Base-by-base conservation (phyloP, 495 filamentous ascomycete genomes). In the Penicillium flavigenum region DNA sequence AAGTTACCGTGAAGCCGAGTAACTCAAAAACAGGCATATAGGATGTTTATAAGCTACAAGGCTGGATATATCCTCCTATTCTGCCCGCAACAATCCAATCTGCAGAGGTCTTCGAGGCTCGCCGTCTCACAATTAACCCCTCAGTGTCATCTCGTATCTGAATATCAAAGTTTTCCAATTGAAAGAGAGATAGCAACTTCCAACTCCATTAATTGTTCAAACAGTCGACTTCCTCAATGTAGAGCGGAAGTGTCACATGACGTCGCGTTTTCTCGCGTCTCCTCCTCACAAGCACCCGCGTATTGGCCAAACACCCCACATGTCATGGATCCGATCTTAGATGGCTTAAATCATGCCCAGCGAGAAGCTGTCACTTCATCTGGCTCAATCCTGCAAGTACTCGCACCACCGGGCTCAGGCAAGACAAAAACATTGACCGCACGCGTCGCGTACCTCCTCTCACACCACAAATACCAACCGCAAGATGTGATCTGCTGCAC, bases 351-450 rank as follows among this genome's bases (percentile, higher is more conserved):
- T 72, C 64, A 72, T 36, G 90, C 91, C 2, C 95, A 99, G 69
- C 79, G 80, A 47, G 80, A 81, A n/a, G 95, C 95, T 0, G 95
- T 98, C 45, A 88, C 86, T 27, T 96, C 88, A 5, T 78, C 83
- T 20, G 83, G 91, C 1, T 73, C 84, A 19, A 88, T 95, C 6
- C 76, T 98, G 4, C 95, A 96, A 57, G 93, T 98, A 32, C 86
- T 99, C 20, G 95, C 95, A 4, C 88, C 88, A 1, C 88, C 88
- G 26, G 88, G 88, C 27, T 90, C 88, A 36, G 95, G 95, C 26
- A 99, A 99, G 74, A 99, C 95, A 10, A 93, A 97, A 74, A 98
- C 95, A 4, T 81, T 99, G 36, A 98, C 93, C 0, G 88, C 95
- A 38, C 87, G 95, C 55, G 91, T 96, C 52, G 95, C 93, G 55